Conservation (phyloP, 805 yeast species). For the Candida methanosorbosa region DNA sequence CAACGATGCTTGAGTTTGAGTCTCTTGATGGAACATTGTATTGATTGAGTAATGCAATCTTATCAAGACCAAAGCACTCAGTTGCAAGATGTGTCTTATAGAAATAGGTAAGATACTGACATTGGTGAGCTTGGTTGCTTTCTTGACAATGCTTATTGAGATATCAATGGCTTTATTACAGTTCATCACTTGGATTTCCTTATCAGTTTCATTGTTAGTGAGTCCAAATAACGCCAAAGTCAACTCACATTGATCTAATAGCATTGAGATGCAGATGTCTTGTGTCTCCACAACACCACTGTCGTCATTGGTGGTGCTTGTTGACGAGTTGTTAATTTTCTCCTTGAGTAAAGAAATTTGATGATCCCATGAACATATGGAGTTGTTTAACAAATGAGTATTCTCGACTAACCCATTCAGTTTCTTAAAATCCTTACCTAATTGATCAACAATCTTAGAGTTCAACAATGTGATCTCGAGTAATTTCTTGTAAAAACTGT, state of each 20-base stretch:
- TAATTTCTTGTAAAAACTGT: constrained; percentile 10
- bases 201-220: constrained; percentile 2
- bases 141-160: constrained; percentile 4
- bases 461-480: constrained; percentile 11
- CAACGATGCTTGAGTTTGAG: background rate
- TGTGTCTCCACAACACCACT: background rate
- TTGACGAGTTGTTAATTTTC: background rate
- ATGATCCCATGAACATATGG: constrained; percentile 16
- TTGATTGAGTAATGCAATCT: background rate
- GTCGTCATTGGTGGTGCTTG: no score
- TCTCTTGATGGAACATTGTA: background rate
- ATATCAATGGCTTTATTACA: constrained; percentile 4
- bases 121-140: constrained; percentile 1
- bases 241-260: constrained; percentile 11
- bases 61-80: constrained; percentile 5
- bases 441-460: constrained; percentile 12
- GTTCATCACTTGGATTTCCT: constrained; percentile 3
- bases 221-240: constrained; percentile 14
- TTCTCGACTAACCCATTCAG: constrained; percentile 7
- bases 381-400: constrained; percentile 9
- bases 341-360: constrained; percentile 7
- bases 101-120: constrained; percentile 11
- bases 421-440: constrained; percentile 12
- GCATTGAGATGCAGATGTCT: background rate
- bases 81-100: constrained; percentile 15